Conservation (phyloP, 1,139 yeast genomes). For the Yamadazyma membranifaciens region DNA sequence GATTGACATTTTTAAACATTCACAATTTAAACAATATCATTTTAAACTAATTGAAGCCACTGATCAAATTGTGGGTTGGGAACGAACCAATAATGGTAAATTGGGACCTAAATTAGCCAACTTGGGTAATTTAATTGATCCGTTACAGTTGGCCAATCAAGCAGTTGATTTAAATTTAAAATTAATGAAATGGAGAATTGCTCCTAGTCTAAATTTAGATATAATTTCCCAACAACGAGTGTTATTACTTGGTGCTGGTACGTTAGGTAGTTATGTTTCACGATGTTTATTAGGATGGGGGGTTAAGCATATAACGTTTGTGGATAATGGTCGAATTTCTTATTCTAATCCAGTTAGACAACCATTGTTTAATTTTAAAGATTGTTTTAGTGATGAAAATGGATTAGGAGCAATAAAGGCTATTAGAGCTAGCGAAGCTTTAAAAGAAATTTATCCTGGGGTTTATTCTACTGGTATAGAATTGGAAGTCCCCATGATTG, state of each 20-base stretch:
- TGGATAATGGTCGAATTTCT: slow-evolving; percentile 85
- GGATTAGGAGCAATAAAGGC: slow-evolving; percentile 72
- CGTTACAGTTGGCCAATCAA: slow-evolving; percentile 78
- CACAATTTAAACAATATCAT: slow-evolving; percentile 5
- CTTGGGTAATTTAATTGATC: slow-evolving; percentile 76
- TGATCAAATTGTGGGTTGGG: slow-evolving; percentile 73
- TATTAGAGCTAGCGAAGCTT: slow-evolving; percentile 65
- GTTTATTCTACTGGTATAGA: slow-evolving; percentile 61
- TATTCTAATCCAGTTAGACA: slow-evolving; percentile 96
- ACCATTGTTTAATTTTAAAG: slow-evolving; percentile 74
- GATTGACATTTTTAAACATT: slow-evolving; percentile 33
- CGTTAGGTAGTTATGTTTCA: slow-evolving; percentile 89
- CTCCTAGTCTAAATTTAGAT: slow-evolving; percentile 76
- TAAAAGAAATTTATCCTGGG: slow-evolving; percentile 75
- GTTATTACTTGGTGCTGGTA: slow-evolving; percentile 90
- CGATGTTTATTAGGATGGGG: slow-evolving; percentile 94
- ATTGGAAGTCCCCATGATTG: slow-evolving; percentile 92
- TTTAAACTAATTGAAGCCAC: slow-evolving; percentile 4
- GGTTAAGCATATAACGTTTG: slow-evolving; percentile 75
- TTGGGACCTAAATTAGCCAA: slow-evolving; percentile 82
- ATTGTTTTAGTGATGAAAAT: slow-evolving; percentile 57
- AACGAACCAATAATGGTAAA: slow-evolving; percentile 69
- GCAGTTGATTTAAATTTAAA: slow-evolving; percentile 88
- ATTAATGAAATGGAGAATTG: slow-evolving; percentile 95
- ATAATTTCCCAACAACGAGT: slow-evolving; percentile 58